Evolutionary conservation across 1,284 basidiomycete genomes (phyloP).

Genomic region (Mycena sp.): DNA sequence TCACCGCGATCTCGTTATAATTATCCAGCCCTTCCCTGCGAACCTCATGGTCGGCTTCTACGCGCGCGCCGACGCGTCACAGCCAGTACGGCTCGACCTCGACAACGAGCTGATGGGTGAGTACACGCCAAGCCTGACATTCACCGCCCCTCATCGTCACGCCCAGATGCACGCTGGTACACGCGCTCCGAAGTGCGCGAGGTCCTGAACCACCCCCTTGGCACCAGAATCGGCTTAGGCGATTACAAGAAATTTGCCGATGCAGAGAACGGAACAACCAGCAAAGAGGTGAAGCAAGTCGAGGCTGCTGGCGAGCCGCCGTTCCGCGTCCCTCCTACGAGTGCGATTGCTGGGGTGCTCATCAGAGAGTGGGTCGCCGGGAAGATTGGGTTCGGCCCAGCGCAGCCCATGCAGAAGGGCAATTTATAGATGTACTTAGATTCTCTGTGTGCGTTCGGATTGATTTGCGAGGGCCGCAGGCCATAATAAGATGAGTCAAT

Average conservation of each 20-base stretch:
- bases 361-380: slow-evolving; percentile 61
- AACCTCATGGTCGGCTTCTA: slow-evolving; percentile 94
- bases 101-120: slow-evolving; percentile 95
- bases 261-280: not conserved
- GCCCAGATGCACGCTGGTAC: slow-evolving; percentile 88
- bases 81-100: slow-evolving; percentile 85
- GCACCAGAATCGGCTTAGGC: slow-evolving; percentile 61
- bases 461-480: too few species aligned
- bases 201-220: slow-evolving; percentile 67
- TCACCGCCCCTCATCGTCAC: not conserved
- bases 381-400: slow-evolving; percentile 27
- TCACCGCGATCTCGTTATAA: too few species aligned
- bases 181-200: slow-evolving; percentile 76
- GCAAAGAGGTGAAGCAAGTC: not conserved
- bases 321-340: slow-evolving; percentile 57
- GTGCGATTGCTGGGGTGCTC: slow-evolving; percentile 66
- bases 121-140: slow-evolving; percentile 33
- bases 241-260: slow-evolving; percentile 61
- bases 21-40: slow-evolving; percentile 80
- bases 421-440: slow-evolving; percentile 22
- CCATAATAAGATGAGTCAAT: too few species aligned
- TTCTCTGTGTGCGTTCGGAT: too few species aligned
- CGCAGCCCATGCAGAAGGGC: slow-evolving; percentile 15
- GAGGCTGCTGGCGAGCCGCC: slow-evolving; percentile 28
- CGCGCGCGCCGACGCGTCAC: slow-evolving; percentile 76